Evolutionary conservation across 1,284 basidiomycete species (phyloP).

Genomic region (Thelephora terrestris): DNA sequence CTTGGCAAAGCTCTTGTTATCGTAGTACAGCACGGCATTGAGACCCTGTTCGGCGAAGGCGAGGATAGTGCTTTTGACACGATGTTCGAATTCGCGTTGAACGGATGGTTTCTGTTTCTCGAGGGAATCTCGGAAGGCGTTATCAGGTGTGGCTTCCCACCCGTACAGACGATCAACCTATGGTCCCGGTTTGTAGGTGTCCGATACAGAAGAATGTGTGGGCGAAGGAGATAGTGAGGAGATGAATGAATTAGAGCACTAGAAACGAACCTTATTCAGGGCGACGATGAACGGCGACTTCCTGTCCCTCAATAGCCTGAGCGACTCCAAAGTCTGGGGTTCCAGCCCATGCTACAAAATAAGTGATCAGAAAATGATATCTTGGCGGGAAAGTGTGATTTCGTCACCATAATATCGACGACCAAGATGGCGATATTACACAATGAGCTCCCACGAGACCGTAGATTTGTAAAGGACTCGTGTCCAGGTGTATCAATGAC

Average conservation of each 20-base stretch:
- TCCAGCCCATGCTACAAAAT: slow-evolving; percentile 84
- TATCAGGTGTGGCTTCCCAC: slow-evolving; percentile 88
- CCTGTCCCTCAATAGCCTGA: slow-evolving; percentile 85
- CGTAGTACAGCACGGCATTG: slow-evolving; percentile 93
- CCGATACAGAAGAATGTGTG: neutral
- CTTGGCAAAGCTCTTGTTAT: slow-evolving; percentile 92
- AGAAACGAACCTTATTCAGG: slow-evolving; percentile 73
- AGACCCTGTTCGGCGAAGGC: slow-evolving; percentile 97
- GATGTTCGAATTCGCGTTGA: slow-evolving; percentile 90
- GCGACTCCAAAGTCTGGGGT: slow-evolving; percentile 93
- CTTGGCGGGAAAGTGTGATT: neutral
- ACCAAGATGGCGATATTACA: slow-evolving; percentile 99
- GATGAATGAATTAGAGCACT: no score
- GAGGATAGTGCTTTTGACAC: slow-evolving; percentile 76
- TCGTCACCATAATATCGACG: slow-evolving; percentile 92
- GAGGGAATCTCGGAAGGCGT: slow-evolving; percentile 86
- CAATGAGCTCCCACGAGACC: slow-evolving; percentile 91
- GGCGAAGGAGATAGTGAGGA: no score
- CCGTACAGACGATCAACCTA: slow-evolving; percentile 97
- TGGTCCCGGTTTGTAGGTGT: neutral
- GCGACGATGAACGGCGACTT: slow-evolving; percentile 99
- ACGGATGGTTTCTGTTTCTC: slow-evolving; percentile 78
- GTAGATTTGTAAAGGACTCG: slow-evolving; percentile 98
- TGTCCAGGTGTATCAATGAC: slow-evolving; percentile 99
- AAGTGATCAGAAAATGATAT: slow-evolving; percentile 6